Percentiles rank a stretch among this genome's conserved stretches.
These are phyloP conservation scores for Massariosphaeria phaeospora DNA, from an alignment of 495 filamentous ascomycete genomes.

Conservation along the genomic window DNA sequence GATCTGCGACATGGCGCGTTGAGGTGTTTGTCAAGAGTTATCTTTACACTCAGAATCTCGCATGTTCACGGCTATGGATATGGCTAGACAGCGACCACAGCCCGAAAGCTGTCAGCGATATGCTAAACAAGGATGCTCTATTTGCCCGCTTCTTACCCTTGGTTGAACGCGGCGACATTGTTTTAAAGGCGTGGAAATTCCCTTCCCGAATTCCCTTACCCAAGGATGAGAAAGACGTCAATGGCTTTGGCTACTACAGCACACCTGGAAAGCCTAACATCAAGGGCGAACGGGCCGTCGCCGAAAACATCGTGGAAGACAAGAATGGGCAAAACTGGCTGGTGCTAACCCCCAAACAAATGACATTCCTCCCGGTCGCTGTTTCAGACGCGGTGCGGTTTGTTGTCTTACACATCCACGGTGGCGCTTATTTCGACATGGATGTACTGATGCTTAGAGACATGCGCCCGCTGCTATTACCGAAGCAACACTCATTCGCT, in stretches of 20 bases:
- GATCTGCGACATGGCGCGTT: conserved; percentile 53
- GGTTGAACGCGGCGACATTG: conserved; percentile 51
- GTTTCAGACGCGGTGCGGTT: conserved; percentile 47
- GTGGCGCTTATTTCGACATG: conserved; percentile 56
- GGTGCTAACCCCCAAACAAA: conserved; percentile 50
- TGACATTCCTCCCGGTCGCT: conserved; percentile 45
- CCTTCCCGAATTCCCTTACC: conserved; percentile 51
- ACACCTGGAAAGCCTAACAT: conserved; percentile 39
- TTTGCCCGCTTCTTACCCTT: conserved; percentile 52
- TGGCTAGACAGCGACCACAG: conserved; percentile 53
- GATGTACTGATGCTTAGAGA: conserved; percentile 55
- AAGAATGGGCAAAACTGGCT: conserved; percentile 49
- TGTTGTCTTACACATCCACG: conserved; percentile 52
- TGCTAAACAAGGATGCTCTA: conserved; percentile 48
- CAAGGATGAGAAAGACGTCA: conserved; percentile 40
- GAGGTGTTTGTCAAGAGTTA: conserved; percentile 56
- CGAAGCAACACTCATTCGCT: conserved; percentile 49
- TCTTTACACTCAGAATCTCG: conserved; percentile 54
- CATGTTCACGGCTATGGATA: conserved; percentile 50
- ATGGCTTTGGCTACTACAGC: conserved; percentile 44
- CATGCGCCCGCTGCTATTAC: conserved; percentile 51
- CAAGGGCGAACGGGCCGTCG: conserved; percentile 45
- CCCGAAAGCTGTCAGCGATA: conserved; percentile 45
- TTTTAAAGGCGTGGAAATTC: conserved; percentile 51
- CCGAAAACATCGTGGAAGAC: conserved; percentile 48